phyloP scores from a whole-genome alignment of 148 eudicot genomes.

The Bassia scoparia region DNA sequence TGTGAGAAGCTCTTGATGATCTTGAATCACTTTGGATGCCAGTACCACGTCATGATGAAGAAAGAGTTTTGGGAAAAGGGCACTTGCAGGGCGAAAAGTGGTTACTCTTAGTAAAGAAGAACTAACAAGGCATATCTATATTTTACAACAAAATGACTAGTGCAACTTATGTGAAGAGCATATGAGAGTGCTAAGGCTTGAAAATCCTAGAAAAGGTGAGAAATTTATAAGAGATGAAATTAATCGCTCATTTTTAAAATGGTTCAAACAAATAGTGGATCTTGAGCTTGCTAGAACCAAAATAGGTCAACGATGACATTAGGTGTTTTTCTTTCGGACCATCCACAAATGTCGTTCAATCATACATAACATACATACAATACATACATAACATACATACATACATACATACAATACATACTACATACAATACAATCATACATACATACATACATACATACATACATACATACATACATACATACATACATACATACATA shows the following conservation, averaged over 20 bases:
- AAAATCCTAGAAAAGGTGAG: neutral
- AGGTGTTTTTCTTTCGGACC: too few species aligned
- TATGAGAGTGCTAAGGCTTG: neutral
- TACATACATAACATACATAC: too few species aligned
- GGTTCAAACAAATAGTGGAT: neutral
- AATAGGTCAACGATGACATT: too few species aligned
- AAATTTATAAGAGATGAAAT: neutral
- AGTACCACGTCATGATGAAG: constrained; percentile 13
- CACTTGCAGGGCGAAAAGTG: neutral
- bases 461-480: too few species aligned
- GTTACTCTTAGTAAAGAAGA: neutral
- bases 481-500: too few species aligned
- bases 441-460: too few species aligned
- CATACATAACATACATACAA: too few species aligned
- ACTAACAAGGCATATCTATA: neutral
- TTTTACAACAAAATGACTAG: neutral
- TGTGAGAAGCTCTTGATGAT: neutral
- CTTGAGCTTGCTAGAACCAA: neutral
- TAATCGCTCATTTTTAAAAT: neutral
- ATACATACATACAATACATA: too few species aligned
- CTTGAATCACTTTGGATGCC: constrained; percentile 7
- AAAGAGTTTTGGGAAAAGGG: neutral
- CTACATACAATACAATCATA: too few species aligned
- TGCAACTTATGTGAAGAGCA: neutral
- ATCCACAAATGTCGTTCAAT: too few species aligned